phyloP scores from a whole-genome alignment of 495 filamentous ascomycete genomes.

The Elasticomyces elasticus region DNA sequence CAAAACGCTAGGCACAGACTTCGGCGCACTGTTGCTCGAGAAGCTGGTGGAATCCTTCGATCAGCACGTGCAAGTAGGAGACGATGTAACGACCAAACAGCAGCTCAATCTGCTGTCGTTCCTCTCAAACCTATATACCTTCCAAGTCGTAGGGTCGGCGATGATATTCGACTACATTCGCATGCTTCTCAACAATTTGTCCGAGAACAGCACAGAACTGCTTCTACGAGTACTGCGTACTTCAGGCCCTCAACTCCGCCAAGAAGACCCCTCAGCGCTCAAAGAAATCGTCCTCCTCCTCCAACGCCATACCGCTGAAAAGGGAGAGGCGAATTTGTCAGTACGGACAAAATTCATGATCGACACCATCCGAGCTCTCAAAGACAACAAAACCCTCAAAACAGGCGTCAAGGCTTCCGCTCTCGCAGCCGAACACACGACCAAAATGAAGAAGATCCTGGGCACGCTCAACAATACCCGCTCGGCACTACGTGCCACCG shows the following conservation, averaged over 20 bases:
- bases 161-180: conserved; percentile 86
- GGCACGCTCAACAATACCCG: conserved; percentile 58
- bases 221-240: conserved; percentile 73
- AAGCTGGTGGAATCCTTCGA: conserved; percentile 62
- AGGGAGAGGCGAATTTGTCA: conserved; percentile 60
- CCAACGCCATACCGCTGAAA: conserved; percentile 55
- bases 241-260: conserved; percentile 70
- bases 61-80: conserved; percentile 36
- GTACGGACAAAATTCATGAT: conserved; percentile 97
- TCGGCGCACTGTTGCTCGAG: conserved; percentile 77
- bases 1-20: conserved; percentile 73
- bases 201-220: conserved; percentile 85
- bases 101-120: conserved; percentile 71
- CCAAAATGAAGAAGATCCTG: conserved; percentile 71
- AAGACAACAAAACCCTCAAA: conserved; percentile 78
- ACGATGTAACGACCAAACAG: conserved; percentile 49
- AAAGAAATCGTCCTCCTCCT: conserved; percentile 82
- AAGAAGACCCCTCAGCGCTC: conserved; percentile 81
- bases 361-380: conserved; percentile 85
- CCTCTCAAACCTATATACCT: conserved; percentile 80
- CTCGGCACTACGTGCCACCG: conserved; percentile 56
- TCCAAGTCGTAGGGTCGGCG: conserved; percentile 72
- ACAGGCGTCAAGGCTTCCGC: conserved; percentile 51
- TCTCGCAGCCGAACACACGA: conserved; percentile 64
- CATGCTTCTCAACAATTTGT: conserved; percentile 60